These are phyloP conservation scores for Onygena corvina DNA, from an alignment of 2,329 filamentous ascomycete genomes.

Conservation along the genomic window DNA sequence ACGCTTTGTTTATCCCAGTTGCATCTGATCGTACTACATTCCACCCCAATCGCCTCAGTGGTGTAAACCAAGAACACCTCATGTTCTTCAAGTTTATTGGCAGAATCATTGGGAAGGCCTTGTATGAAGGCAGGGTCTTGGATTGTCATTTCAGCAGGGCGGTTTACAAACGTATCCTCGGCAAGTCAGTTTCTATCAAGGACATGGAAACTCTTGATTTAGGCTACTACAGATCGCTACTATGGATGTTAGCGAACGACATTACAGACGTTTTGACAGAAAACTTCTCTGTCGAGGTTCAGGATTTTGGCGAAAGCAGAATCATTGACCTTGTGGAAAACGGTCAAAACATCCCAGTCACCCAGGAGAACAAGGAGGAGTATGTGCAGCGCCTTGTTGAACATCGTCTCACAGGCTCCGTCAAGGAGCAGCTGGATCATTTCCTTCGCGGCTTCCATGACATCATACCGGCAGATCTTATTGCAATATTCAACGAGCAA, in stretches of 20 bases:
- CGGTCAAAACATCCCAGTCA: conserved; percentile 84
- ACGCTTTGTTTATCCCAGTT: conserved; percentile 89
- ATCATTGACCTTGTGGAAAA: conserved; percentile 77
- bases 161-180: conserved; percentile 94
- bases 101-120: conserved; percentile 91
- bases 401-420: conserved; percentile 80
- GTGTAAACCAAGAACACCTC: conserved; percentile 87
- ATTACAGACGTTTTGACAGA: conserved; percentile 97
- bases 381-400: conserved; percentile 92
- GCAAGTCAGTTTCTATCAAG: conserved; percentile 91
- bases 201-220: conserved; percentile 98
- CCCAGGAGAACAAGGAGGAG: conserved; percentile 96
- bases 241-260: conserved; percentile 98
- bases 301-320: conserved; percentile 82
- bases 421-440: conserved; percentile 84
- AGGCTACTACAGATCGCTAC: conserved; percentile 95
- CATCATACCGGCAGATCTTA: conserved; percentile 85
- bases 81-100: conserved; percentile 99
- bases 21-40: conserved; percentile 96
- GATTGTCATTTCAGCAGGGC: conserved; percentile 98
- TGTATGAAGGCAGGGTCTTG: conserved; percentile 89
- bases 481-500: conserved; percentile 97
- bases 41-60: conserved; percentile 90
- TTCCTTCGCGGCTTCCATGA: conserved; percentile 97
- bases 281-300: conserved; percentile 86